Evolutionary conservation across 192 early-diverging fungal genomes (phyloP), one percentile per base, ranked within the genome.

Genomic region (Podila minutissima): DNA sequence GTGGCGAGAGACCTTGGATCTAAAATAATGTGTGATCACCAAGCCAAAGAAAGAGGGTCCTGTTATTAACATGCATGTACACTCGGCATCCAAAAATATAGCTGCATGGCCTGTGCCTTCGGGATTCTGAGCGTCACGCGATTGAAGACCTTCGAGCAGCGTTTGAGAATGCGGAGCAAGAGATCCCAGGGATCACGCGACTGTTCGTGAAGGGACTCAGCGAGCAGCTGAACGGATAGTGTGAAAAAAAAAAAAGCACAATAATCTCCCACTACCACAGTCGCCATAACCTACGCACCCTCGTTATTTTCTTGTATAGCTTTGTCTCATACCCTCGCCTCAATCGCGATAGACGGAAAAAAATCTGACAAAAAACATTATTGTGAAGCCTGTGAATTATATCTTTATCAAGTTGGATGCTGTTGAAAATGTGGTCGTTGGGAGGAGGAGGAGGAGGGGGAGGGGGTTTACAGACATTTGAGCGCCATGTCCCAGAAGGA

Each of bases 401-500:
- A 2, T 32, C 19, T 28, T 24, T 9, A 22, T 19, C 17, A 8
- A 55, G 53, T 55, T 55, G 22, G 0, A 22, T 26, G 20, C 5
- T 9, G 24, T 6, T 20, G 20, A 4, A 55, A 55, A 7, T 26
- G 50, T n/a, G 12, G 4, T n/a, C 17, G 50, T n/a, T 22, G 33
- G 33, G 31, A 32, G 31, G 2, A 32, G 31, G 31, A n/a, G n/a
- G n/a, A n/a, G n/a, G n/a, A n/a, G n/a, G n/a, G 4, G 3, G 2
- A 0, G 4, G 17, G 28, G 0, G 28, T 37, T 60, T 70, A 81
- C 50, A 73, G 48, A 35, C 55, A 70, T 22, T 69, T 61, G n/a
- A 73, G 71, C 31, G 71, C 84, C 86, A 88, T 88, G 63, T 94
- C 88, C 93, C 93, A 96, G 76, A 96, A 96, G 28, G 87, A 83